Evolutionary conservation across 1,139 yeast genomes (phyloP), one percentile per base, ranked within the genome.

Genomic region (Nematodospora anomalae): DNA sequence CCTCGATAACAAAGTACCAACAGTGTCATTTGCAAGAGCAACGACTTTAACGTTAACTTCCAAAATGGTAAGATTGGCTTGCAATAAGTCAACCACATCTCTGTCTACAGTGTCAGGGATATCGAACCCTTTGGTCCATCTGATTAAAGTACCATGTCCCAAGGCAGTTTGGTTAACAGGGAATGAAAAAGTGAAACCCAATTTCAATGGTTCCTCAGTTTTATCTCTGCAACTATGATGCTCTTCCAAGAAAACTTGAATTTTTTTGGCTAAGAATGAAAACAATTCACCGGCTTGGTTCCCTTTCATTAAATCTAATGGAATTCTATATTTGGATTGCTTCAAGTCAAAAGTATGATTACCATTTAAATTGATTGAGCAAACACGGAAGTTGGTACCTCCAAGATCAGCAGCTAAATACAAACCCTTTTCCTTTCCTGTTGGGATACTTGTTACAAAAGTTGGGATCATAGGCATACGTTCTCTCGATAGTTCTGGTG

Each of bases 81-180:
- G 97, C 46, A 88, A 73, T 35, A 80, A 61, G 33, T 68, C 68
- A 35, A 87, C 94, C 30, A 90, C 83, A 55, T 90, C 97, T 56
- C 81, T 67, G 36, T 87, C 94, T 27, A 90, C 86, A 29, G 87
- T 79, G 51, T 90, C 97, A 24, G 79, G 76, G 51, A 90, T 83
- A 52, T 85, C 80, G 60, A 84, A 90, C 24, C 97, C 97, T 62
- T 90, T 90, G 21, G 97, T 88, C 97, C 97, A 90, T 59, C 97
- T 82, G 40, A 90, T 74, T 49, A 90, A 74, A 4, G 76, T 79
- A 42, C 97, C 97, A 7, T 78, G 67, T 55, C 80, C 75, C 47
- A 90, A 67, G 3, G 87, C 83, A 15, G 86, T 80, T 64, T 90
- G 97, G 46, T 82, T 76, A 20, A 88, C 89, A 2, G 97, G 97